A percentile compares a stretch with the other conserved stretches of the same genome.
phyloP scores from a whole-genome alignment of 352 stramenopile genomes.

The Saprolegnia diclina region DNA sequence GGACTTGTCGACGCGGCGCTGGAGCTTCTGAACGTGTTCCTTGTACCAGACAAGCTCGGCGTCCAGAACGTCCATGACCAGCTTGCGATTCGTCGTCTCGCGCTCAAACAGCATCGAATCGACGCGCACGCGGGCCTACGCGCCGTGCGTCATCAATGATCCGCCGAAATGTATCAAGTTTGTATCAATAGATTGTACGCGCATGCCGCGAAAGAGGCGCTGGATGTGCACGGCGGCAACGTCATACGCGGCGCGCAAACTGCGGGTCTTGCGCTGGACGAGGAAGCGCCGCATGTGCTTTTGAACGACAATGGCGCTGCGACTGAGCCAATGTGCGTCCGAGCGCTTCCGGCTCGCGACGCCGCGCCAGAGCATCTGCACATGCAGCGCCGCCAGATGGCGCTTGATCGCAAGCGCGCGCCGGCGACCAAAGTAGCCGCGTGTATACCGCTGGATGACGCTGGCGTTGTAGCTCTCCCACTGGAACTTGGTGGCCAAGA shows the following conservation, averaged over 20 bases:
- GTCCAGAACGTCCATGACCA: constrained; percentile 67
- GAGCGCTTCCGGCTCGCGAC: constrained; percentile 39
- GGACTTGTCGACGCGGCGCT: constrained; percentile 46
- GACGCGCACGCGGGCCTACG: constrained; percentile 33
- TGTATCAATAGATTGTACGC: constrained; percentile 8
- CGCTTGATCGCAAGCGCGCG: constrained; percentile 19
- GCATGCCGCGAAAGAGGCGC: constrained; percentile 58
- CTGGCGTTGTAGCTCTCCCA: constrained; percentile 54
- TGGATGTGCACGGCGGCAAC: constrained; percentile 50
- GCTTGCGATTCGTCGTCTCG: constrained; percentile 54
- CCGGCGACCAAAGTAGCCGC: constrained; percentile 39
- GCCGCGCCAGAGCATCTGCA: constrained; percentile 62
- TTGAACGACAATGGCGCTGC: constrained; percentile 48
- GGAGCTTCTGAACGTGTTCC: constrained; percentile 50
- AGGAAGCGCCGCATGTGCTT: constrained; percentile 47
- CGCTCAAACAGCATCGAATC: constrained; percentile 43
- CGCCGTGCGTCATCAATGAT: background rate
- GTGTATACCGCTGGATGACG: constrained; percentile 61
- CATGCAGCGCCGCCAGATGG: constrained; percentile 41
- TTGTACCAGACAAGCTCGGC: constrained; percentile 63
- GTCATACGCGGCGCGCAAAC: constrained; percentile 23
- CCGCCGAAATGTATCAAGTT: too few relatives aligned
- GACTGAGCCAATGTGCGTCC: constrained; percentile 46
- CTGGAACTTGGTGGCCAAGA: constrained; percentile 43
- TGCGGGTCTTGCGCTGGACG: constrained; percentile 36